Conservation (phyloP, 495 filamentous ascomycete species). For the Penicillium taxi region DNA sequence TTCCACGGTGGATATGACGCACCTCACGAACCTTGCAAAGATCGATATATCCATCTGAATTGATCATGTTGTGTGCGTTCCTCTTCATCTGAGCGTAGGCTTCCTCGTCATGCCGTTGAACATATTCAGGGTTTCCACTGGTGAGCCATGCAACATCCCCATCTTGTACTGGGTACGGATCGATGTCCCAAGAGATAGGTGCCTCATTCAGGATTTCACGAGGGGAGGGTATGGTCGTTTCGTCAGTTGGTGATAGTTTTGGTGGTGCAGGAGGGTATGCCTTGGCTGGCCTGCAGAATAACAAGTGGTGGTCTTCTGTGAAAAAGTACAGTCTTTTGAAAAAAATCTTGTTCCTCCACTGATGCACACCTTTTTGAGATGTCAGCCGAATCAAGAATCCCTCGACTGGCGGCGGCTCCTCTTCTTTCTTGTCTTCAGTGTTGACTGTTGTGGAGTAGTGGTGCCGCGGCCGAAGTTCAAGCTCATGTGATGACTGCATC, state of each 20-base stretch:
- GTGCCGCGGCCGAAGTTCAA: constrained; percentile 62
- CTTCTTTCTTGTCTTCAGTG: constrained; percentile 29
- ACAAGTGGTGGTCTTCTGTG: constrained; percentile 58
- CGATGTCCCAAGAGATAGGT: constrained; percentile 55
- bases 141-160: constrained; percentile 53
- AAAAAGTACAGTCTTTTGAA: constrained; percentile 66
- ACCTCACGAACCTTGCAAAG: constrained; percentile 51
- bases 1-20: constrained; percentile 45
- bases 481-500: constrained; percentile 66
- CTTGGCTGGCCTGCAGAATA: constrained; percentile 59
- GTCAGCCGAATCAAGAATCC: constrained; percentile 67
- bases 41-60: constrained; percentile 62
- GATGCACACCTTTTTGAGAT: constrained; percentile 52
- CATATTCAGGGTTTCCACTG: constrained; percentile 33
- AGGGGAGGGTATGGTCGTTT: constrained; percentile 45
- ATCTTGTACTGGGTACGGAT: constrained; percentile 52
- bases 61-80: constrained; percentile 50
- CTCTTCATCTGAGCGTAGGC: constrained; percentile 56
- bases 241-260: constrained; percentile 30
- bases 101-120: constrained; percentile 48
- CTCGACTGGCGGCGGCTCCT: constrained; percentile 60
- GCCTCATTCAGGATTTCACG: constrained; percentile 50
- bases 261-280: constrained; percentile 61
- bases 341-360: constrained; percentile 56
- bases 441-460: constrained; percentile 57